Percentiles rank a stretch among this genome's conserved stretches.
phyloP scores from a whole-genome alignment of 768 basidiomycete species.

The Agaricus blazei region DNA sequence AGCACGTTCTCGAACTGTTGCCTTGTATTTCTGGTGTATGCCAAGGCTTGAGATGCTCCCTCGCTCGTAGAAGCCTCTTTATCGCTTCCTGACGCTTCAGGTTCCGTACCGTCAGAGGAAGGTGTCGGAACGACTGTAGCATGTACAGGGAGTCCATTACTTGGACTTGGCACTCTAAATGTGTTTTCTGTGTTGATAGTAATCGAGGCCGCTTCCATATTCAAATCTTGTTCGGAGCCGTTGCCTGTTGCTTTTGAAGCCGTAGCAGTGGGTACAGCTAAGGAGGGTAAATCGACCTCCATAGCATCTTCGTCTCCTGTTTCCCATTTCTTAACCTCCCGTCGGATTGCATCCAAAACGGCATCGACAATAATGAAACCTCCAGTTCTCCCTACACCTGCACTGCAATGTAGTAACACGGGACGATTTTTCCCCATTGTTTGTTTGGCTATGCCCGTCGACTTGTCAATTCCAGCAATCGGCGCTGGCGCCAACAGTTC shows the following conservation, averaged over 20 bases:
- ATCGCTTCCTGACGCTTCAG: conserved; percentile 9
- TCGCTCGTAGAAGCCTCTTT: conserved; percentile 8
- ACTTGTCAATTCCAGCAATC: conserved; percentile 40
- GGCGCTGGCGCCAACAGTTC: conserved; percentile 6
- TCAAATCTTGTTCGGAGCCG: not conserved
- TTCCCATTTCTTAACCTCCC: conserved; percentile 38
- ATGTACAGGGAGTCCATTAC: conserved; percentile 21
- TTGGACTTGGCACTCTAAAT: not conserved
- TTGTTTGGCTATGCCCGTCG: conserved; percentile 51
- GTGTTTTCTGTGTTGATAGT: conserved; percentile 2
- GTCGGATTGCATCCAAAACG: conserved; percentile 67
- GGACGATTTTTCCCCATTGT: conserved; percentile 48
- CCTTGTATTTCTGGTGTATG: conserved; percentile 2
- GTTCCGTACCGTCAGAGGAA: conserved; percentile 3
- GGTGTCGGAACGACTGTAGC: conserved; percentile 20
- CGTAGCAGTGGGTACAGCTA: not conserved
- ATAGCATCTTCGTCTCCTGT: conserved; percentile 17
- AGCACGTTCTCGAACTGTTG: conserved; percentile 37
- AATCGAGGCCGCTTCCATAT: not conserved
- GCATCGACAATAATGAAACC: conserved; percentile 90
- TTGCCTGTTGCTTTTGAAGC: conserved; percentile 6
- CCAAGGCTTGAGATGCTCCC: not conserved
- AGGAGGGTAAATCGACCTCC: conserved; percentile 23
- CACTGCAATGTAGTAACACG: conserved; percentile 84
- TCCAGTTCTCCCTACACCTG: conserved; percentile 93